Base-by-base conservation (phyloP, 2,329 filamentous ascomycete genomes). In the Aureobasidium mangrovei region DNA sequence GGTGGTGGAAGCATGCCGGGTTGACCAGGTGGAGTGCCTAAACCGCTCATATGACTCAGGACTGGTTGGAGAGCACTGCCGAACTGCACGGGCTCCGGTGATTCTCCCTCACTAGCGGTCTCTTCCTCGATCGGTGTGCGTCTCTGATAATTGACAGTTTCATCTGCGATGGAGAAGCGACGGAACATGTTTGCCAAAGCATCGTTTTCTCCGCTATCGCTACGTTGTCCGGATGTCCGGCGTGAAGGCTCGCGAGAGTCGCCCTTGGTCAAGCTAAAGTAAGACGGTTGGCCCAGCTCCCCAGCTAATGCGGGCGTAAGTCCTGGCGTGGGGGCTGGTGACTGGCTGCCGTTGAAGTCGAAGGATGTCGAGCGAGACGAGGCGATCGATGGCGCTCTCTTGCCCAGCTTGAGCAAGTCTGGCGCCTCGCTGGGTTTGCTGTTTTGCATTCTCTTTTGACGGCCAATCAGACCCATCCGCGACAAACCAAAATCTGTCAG, bases 401-500 rank as follows among this genome's bases (percentile, higher is more conserved):
- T 87, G 89, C 0, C 91, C 91, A 63, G 84, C 67, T 95, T 96
- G 41, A 97, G 78, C 9, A 98, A 75, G 72, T 98, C 94, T 1
- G 93, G 93, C n/a, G 85, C 83, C 60, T 98, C 91, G 32, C 83
- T 82, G 29, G 83, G 66, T 79, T 82, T 80, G 73, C 79, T 84
- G 65, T 85, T 93, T 38, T 45, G 51, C 38, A 91, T 89, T 63
- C 93, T 84, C 74, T 98, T 97, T 71, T 98, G 93, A 63, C 93
- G 87, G 57, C 93, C 93, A 58, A 98, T 87, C 59, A 98, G 76
- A 67, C 93, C 94, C 91, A 98, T 97, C 29, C 93, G 84, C 9
- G 93, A 98, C 28, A 98, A 77, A 57, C 93, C 93, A 73, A 98
- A 98, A 69, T 98, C 93, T 1, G 94, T 98, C 63, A 98, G 77